Conservation (phyloP, 768 basidiomycete species). For the Boletus sp. region DNA sequence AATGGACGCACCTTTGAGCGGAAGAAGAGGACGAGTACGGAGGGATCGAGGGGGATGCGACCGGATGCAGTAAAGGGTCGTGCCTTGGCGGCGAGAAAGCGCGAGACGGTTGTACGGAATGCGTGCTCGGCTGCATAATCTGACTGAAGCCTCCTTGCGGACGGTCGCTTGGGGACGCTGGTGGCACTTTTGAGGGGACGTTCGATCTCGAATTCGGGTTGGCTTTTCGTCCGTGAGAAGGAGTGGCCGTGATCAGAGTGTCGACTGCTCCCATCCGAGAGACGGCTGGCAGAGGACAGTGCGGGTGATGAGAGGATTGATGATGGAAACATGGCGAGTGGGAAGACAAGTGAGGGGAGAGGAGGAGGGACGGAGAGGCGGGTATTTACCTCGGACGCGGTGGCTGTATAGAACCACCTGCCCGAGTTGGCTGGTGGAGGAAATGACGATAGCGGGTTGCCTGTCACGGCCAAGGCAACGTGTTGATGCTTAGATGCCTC, state of each 20-base stretch:
- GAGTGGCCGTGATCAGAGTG: conserved; percentile 33
- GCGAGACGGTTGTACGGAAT: conserved; percentile 52
- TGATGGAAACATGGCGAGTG: conserved; percentile 24
- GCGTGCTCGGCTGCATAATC: conserved; percentile 51
- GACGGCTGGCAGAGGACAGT: conserved; percentile 34
- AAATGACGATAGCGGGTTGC: conserved; percentile 28
- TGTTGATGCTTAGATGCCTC: conserved; percentile 29
- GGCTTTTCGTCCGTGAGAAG: conserved; percentile 40
- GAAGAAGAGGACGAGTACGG: conserved; percentile 71
- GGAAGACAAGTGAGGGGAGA: conserved; percentile 12
- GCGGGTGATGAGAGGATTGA: conserved; percentile 33
- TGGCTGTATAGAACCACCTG: conserved; percentile 32
- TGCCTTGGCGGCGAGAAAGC: conserved; percentile 55
- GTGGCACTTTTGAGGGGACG: conserved; percentile 39
- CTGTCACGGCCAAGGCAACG: conserved; percentile 33
- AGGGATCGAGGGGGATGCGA: conserved; percentile 65
- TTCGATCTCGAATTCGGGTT: conserved; percentile 67
- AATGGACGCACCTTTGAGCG: conserved; percentile 58
- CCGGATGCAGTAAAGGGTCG: conserved; percentile 65
- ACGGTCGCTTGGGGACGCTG: conserved; percentile 30
- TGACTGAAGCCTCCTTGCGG: conserved; percentile 32
- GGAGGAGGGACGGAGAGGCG: conserved; percentile 9
- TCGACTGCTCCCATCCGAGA: conserved; percentile 37
- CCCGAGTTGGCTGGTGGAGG: conserved; percentile 29
- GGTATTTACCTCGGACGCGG: conserved; percentile 33